Evolutionary conservation across 306 rosid species (phyloP).

Genomic region (Alnus rubra): DNA sequence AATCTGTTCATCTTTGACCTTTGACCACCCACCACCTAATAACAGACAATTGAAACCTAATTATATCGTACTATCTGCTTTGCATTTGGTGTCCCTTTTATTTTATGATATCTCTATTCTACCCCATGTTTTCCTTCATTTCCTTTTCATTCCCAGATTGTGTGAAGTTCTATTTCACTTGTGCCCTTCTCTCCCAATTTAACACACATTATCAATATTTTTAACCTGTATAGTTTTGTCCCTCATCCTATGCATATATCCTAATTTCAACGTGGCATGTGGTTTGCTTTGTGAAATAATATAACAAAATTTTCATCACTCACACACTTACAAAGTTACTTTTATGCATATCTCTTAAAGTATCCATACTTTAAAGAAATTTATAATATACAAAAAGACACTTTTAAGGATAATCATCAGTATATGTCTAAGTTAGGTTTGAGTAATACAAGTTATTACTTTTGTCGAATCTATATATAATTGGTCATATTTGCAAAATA

Average conservation of each 20-base stretch:
- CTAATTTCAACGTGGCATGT: too few relatives aligned
- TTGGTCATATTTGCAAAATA: too few relatives aligned
- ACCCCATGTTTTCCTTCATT: background rate
- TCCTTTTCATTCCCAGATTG: background rate
- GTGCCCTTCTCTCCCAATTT: too few relatives aligned
- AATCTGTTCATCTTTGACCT: constrained; percentile 73
- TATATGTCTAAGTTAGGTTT: too few relatives aligned
- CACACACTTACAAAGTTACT: too few relatives aligned
- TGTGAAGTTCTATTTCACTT: background rate
- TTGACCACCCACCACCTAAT: constrained; percentile 65
- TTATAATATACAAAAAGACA: background rate
- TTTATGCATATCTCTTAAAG: background rate
- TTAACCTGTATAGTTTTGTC: too few relatives aligned
- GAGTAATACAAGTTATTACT: too few relatives aligned
- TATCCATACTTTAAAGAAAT: background rate
- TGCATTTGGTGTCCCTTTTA: constrained; percentile 25
- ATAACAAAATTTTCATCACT: too few relatives aligned
- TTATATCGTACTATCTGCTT: constrained; percentile 22
- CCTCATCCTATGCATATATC: too few relatives aligned
- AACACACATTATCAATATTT: too few relatives aligned
- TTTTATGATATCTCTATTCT: background rate
- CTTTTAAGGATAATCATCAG: background rate
- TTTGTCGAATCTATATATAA: too few relatives aligned
- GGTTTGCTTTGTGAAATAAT: too few relatives aligned
- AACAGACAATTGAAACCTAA: constrained; percentile 31